These are phyloP conservation scores for Exophiala oligosperma DNA, from an alignment of 2,329 filamentous ascomycete genomes.

Conservation along the genomic window DNA sequence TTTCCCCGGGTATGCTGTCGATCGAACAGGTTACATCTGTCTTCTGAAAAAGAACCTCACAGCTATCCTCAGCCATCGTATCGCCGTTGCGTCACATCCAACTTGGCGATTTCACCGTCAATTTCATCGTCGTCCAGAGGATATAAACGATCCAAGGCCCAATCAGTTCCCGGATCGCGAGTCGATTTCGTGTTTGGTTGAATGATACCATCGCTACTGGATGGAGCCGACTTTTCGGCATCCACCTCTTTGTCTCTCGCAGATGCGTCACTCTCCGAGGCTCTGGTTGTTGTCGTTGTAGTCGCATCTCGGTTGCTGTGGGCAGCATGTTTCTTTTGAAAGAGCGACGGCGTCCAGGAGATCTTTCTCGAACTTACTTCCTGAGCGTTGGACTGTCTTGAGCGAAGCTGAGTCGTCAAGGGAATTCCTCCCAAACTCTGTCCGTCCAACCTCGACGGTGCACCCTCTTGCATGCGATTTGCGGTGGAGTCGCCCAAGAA, in stretches of 20 bases:
- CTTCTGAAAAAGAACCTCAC: background rate
- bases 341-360: conserved; percentile 10
- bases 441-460: conserved; percentile 12
- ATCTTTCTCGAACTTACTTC: conserved; percentile 4
- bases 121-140: conserved; percentile 27
- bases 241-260: conserved; percentile 16
- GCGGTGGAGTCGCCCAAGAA: conserved; percentile 31
- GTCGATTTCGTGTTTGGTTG: conserved; percentile 10
- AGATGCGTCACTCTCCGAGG: conserved; percentile 1
- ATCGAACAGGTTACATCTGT: background rate
- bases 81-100: conserved; percentile 14
- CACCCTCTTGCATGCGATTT: conserved; percentile 16
- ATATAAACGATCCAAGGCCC: conserved; percentile 28
- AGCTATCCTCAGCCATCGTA: conserved; percentile 12
- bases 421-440: conserved; percentile 15
- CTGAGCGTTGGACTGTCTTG: conserved; percentile 12
- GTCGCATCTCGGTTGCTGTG: background rate
- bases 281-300: background rate
- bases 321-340: background rate
- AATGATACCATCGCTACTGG: conserved; percentile 21
- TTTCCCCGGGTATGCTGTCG: too few species aligned
- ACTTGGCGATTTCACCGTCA: conserved; percentile 5
- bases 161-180: conserved; percentile 8
- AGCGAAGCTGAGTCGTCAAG: conserved; percentile 7
- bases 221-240: conserved; percentile 8